Percentiles rank a stretch among this genome's conserved stretches.
phyloP scores from a whole-genome alignment of 2,329 filamentous ascomycete species.

The Alternaria brassicicola region DNA sequence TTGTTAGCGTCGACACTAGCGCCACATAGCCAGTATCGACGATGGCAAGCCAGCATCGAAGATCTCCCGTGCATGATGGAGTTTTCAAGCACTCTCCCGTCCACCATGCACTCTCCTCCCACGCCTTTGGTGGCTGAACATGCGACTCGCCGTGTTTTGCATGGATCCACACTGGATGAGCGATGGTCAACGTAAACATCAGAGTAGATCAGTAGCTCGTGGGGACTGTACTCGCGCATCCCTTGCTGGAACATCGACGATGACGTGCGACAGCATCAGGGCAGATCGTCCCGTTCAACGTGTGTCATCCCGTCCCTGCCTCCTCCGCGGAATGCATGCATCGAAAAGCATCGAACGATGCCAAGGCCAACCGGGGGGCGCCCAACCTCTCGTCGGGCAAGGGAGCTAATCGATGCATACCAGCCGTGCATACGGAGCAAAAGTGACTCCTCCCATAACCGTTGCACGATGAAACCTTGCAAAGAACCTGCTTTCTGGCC shows the following conservation, averaged over 20 bases:
- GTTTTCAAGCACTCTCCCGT: background rate
- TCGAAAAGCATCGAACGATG: background rate
- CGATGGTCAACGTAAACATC: background rate
- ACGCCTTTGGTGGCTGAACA: background rate
- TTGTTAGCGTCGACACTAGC: background rate
- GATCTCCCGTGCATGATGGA: slow-evolving; percentile 13
- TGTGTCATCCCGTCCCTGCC: background rate
- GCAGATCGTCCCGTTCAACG: background rate
- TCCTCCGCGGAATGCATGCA: background rate
- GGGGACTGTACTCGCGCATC: background rate
- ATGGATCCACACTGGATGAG: background rate
- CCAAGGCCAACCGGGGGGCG: background rate
- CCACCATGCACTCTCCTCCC: background rate
- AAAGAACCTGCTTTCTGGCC: background rate
- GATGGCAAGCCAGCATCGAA: slow-evolving; percentile 14
- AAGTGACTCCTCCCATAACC: background rate
- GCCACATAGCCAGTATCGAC: slow-evolving; percentile 13
- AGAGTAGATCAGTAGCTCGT: background rate
- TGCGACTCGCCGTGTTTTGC: background rate
- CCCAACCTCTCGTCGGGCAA: background rate
- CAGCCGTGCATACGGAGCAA: background rate
- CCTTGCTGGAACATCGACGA: background rate
- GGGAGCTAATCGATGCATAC: background rate
- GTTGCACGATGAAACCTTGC: background rate
- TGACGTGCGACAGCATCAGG: background rate